Evolutionary conservation across 2,329 filamentous ascomycete genomes (phyloP), one percentile per base, ranked within the genome.

Genomic region (Trichoderma afroharzianum): DNA sequence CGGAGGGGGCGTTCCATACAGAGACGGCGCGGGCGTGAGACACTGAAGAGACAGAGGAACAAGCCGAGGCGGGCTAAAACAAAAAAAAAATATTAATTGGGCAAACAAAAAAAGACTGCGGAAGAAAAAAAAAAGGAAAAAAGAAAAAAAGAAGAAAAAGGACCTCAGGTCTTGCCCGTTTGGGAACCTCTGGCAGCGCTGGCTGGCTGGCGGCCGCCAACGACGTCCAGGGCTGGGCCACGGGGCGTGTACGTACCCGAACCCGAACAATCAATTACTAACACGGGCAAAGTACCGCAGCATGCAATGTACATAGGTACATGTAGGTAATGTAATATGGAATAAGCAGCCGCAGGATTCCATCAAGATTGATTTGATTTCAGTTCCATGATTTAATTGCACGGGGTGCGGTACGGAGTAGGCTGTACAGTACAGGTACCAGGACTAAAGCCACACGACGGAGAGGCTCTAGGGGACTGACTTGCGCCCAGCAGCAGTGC

Each of bases 181-280:
- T 72, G 30, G 71, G 71, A 63, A 58, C n/a, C 33, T n/a, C 15
- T 70, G 66, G 68, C 71, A 18, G 47, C 71, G 71, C 66, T 72
- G 70, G 70, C 57, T 71, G 63, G 63, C 63, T 71, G 70, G 63
- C 63, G 39, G 55, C 69, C 69, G 55, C 69, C 55, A 64, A 62
- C 57, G n/a, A n/a, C 55, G 47, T 26, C 43, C 63, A 67, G 63
- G 63, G 63, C 39, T 57, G 24, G 32, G 63, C 32, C 63, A 57
- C 50, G 57, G 66, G 66, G 66, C 33, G 39, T 50, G 66, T 28
- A 61, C 32, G 57, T 62, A 69, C 66, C 28, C 21, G 26, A 32
- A n/a, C 12, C 21, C 55, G 55, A 9, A 36, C 21, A 39, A 39
- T 39, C 15, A 43, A n/a, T 64, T 57, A 57, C 53, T 57, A 57